Evolutionary conservation across 2,329 filamentous ascomycete genomes (phyloP).

Genomic region (Venturia aucupariae): DNA sequence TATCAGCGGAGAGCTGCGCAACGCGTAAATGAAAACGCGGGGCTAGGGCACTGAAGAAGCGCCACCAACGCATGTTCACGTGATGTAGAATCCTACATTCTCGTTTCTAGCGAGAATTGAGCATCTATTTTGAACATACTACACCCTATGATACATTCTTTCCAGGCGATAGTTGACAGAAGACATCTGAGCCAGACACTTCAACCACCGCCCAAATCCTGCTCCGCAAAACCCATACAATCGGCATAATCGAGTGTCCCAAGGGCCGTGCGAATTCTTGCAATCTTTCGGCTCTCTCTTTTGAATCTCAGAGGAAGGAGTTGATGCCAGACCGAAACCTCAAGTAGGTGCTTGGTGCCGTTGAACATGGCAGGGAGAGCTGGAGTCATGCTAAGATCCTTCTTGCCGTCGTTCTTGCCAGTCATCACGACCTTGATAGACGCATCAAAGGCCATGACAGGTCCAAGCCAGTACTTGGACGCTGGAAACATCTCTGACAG

Average conservation of each 20-base stretch:
- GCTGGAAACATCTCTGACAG: not conserved
- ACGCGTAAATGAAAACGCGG: no score
- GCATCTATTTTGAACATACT: not conserved
- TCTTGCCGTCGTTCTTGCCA: not conserved
- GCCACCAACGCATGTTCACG: no score
- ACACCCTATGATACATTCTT: not conserved
- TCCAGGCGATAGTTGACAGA: not conserved
- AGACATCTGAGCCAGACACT: not conserved
- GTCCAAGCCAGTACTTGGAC: slow-evolving; percentile 10
- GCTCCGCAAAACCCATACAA: not conserved
- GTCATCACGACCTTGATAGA: not conserved
- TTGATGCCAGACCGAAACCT: slow-evolving; percentile 11
- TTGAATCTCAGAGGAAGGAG: slow-evolving; percentile 13
- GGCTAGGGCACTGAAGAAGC: no score
- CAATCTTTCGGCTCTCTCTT: slow-evolving; percentile 12
- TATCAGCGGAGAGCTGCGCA: not conserved
- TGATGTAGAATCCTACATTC: no score
- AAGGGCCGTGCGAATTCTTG: slow-evolving; percentile 1
- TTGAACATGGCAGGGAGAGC: not conserved
- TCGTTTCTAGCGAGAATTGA: no score
- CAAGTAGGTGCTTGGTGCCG: not conserved
- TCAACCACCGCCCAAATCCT: not conserved
- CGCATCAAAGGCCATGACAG: slow-evolving; percentile 12
- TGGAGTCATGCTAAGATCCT: not conserved
- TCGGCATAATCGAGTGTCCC: not conserved